Base-by-base conservation (phyloP, 2,329 filamentous ascomycete species). In the Nannizzia gypsea region DNA sequence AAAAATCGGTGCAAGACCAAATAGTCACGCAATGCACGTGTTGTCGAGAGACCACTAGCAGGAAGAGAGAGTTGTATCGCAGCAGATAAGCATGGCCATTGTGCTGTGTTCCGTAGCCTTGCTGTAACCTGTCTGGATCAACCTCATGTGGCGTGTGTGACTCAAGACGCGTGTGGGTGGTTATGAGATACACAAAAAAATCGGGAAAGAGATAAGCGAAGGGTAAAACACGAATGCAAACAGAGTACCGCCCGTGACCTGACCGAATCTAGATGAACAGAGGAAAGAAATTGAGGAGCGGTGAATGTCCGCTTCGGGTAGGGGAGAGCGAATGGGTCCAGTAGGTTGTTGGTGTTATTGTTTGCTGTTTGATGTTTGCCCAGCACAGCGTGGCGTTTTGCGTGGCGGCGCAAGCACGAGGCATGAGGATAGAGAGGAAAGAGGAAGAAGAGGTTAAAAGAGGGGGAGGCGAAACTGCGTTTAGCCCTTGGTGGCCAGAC, bases 311-410 rank as follows among this genome's bases (percentile, higher is more conserved):
- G 38, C 20, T 46, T 22, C 15, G n/a, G 42, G 5, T 54, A 20
- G 17, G 20, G 50, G 17, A 54, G 15, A 36, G 50, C 24, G 50
- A 3, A 36, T 9, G 28, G 50, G n/a, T 34, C 50, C 50, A 54
- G 11, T 20, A 26, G 24, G 26, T 9, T 28, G 44, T 44, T 31
- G 6, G 20, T 31, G 20, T 26, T 54, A 28, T 54, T 54, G 26
- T 54, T 54, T 54, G 50, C 15, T 54, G 50, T 54, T 54, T 36
- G 50, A 54, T 54, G 28, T 36, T n/a, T 54, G 50, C 15, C n/a
- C 48, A 15, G 17, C 20, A 26, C 4, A 6, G n/a, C 26, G n/a
- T 11, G 44, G 31, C 31, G 31, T 36, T n/a, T 11, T 36, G 31
- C 9, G 31, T 36, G 31, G 31, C 31, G 31, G 31, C 31, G 31